Percentiles rank a stretch among this genome's conserved stretches.
Conservation (phyloP, 495 filamentous ascomycete genomes). For the Hamigera avellanea region DNA sequence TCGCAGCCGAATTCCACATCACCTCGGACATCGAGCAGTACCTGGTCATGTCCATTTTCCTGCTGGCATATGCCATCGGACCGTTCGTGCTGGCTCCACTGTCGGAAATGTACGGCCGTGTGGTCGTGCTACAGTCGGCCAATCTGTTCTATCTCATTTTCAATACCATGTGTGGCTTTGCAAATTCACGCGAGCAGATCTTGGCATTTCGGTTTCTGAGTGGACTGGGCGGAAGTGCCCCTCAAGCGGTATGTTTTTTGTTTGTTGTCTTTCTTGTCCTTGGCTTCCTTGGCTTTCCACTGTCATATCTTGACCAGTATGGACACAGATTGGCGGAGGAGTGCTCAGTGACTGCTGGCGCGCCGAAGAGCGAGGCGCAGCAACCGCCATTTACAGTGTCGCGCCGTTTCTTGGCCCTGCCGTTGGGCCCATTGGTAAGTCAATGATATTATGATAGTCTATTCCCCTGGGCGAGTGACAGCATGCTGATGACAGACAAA, state of each 20-base stretch:
- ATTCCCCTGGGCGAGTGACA: too few species aligned
- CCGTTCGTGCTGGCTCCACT: constrained; percentile 61
- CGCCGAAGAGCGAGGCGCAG: constrained; percentile 52
- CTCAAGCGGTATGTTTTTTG: constrained; percentile 29
- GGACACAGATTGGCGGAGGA: constrained; percentile 42
- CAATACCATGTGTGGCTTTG: constrained; percentile 42
- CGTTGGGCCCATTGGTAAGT: too few species aligned
- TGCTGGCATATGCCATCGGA: constrained; percentile 62
- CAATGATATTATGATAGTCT: too few species aligned
- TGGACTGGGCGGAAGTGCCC: constrained; percentile 45
- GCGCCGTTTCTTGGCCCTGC: constrained; percentile 58
- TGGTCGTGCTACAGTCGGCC: constrained; percentile 44
- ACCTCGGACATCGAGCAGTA: constrained; percentile 39
- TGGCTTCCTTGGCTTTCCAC: too few species aligned
- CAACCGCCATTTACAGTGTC: constrained; percentile 54
- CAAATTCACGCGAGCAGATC: constrained; percentile 37
- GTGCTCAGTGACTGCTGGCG: constrained; percentile 52
- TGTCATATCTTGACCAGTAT: too few species aligned
- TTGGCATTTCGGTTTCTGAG: constrained; percentile 45
- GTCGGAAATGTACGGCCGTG: constrained; percentile 64
- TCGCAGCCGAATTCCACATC: constrained; percentile 51
- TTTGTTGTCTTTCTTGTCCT: too few species aligned
- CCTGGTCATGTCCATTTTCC: constrained; percentile 58
- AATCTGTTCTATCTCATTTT: constrained; percentile 58
- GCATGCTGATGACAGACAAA: too few species aligned